A percentile compares a stretch with the other conserved stretches of the same genome.
Evolutionary conservation across 306 rosid species (phyloP).

Genomic region (Erythrophleum fordii): DNA sequence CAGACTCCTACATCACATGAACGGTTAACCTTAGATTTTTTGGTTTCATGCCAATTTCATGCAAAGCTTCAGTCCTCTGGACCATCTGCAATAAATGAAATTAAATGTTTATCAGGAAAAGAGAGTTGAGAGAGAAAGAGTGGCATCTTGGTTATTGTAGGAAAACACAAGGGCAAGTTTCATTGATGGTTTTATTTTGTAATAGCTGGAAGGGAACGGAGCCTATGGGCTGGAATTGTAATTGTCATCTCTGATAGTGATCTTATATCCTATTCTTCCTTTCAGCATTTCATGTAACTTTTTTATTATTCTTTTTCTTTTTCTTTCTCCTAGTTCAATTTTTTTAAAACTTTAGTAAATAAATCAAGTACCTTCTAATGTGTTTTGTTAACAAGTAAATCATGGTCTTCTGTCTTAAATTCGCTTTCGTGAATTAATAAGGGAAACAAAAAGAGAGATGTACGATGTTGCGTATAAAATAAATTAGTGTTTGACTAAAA

Average conservation of each 20-base stretch:
- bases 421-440: not conserved
- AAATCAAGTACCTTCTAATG: not conserved
- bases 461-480: constrained; percentile 49
- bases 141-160: constrained; percentile 31
- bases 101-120: constrained; percentile 33
- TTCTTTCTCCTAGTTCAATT: not conserved
- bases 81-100: constrained; percentile 58
- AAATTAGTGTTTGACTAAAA: constrained; percentile 73
- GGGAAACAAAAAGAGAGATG: constrained; percentile 28
- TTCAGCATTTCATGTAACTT: constrained; percentile 18
- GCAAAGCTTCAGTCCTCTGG: constrained; percentile 48
- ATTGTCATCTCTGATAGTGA: constrained; percentile 22
- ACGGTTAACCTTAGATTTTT: constrained; percentile 39
- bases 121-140: not conserved
- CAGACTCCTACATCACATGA: constrained; percentile 39
- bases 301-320: constrained; percentile 1
- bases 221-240: not conserved
- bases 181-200: not conserved
- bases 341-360: not conserved
- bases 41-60: constrained; percentile 52
- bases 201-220: not conserved
- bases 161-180: constrained; percentile 14
- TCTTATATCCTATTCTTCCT: not conserved
- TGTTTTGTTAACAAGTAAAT: not conserved
- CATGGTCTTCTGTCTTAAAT: not conserved